phyloP scores from a whole-genome alignment of 257 asterid species.

The Ajuga chamaepitys region DNA sequence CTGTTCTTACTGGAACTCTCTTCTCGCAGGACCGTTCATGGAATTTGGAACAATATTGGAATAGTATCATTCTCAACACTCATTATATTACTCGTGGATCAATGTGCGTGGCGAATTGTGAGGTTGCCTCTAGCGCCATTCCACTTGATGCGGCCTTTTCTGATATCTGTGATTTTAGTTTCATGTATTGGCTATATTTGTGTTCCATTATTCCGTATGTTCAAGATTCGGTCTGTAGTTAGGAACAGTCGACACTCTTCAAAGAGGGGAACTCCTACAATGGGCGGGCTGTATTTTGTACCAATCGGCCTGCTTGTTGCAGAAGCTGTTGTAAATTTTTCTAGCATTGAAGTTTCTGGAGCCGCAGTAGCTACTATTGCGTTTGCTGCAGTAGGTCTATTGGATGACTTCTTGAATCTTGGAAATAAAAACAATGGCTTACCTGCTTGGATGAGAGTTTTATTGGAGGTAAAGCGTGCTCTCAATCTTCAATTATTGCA shows the following conservation, averaged over 20 bases:
- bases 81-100: constrained; percentile 68
- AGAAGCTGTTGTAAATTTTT: constrained; percentile 47
- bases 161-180: constrained; percentile 46
- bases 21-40: constrained; percentile 59
- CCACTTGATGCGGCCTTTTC: constrained; percentile 65
- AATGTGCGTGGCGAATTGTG: constrained; percentile 82
- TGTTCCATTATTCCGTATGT: constrained; percentile 66
- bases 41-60: constrained; percentile 67
- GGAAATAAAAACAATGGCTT: constrained; percentile 33
- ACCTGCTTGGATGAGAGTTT: constrained; percentile 49
- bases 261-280: constrained; percentile 74
- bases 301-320: constrained; percentile 83
- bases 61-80: constrained; percentile 40
- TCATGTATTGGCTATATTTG: constrained; percentile 70
- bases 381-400: constrained; percentile 67
- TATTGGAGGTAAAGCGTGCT: constrained; percentile 55
- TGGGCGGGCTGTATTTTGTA: constrained; percentile 83
- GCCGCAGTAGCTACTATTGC: constrained; percentile 56
- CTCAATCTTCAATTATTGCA: not conserved
- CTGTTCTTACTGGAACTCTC: constrained; percentile 7
- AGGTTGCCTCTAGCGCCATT: constrained; percentile 84
- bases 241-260: constrained; percentile 40
- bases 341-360: constrained; percentile 73
- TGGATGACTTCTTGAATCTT: constrained; percentile 52
- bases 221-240: constrained; percentile 44